Percentiles rank a stretch among this genome's conserved stretches.
Evolutionary conservation across 78 protist species (phyloP).

Genomic region (Cavenderia fasciculata): DNA sequence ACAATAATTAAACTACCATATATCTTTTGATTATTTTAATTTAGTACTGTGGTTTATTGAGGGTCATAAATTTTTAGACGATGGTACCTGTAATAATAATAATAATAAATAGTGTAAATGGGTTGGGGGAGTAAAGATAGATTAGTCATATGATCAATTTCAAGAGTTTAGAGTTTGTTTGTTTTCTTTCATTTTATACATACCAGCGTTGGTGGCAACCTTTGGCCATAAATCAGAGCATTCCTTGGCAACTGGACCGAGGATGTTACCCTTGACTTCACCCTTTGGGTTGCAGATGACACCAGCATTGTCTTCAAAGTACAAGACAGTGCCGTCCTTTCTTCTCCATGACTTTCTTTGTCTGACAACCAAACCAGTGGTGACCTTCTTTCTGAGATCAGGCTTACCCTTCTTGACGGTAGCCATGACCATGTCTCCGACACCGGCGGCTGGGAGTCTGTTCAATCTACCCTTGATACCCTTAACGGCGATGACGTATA

Average conservation of each 20-base stretch:
- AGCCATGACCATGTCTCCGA: slow-evolving; percentile 97
- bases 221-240: slow-evolving; percentile 99
- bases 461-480: slow-evolving; percentile 95
- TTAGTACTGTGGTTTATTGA: too few relatives aligned
- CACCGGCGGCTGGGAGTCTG: slow-evolving; percentile 97
- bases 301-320: slow-evolving; percentile 99
- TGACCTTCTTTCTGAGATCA: slow-evolving; percentile 98
- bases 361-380: slow-evolving; percentile 97
- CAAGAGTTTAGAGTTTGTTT: too few relatives aligned
- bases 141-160: background rate
- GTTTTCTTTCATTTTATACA: background rate
- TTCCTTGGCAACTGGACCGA: slow-evolving; percentile 99
- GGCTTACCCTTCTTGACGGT: slow-evolving; percentile 99
- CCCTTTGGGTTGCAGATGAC: slow-evolving; percentile 99
- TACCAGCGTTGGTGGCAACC: slow-evolving; percentile 71
- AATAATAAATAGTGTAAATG: too few relatives aligned
- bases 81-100: slow-evolving; percentile 26
- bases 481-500: slow-evolving; percentile 98
- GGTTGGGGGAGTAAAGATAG: too few relatives aligned
- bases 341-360: slow-evolving; percentile 98
- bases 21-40: too few relatives aligned
- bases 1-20: too few relatives aligned
- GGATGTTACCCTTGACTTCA: slow-evolving; percentile 99
- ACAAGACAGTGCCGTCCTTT: slow-evolving; percentile 95
- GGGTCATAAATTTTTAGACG: too few relatives aligned